A percentile compares a stretch with the other conserved stretches of the same genome.
phyloP scores from a whole-genome alignment of 2,329 filamentous ascomycete genomes.

The Mariannaea elegans region DNA sequence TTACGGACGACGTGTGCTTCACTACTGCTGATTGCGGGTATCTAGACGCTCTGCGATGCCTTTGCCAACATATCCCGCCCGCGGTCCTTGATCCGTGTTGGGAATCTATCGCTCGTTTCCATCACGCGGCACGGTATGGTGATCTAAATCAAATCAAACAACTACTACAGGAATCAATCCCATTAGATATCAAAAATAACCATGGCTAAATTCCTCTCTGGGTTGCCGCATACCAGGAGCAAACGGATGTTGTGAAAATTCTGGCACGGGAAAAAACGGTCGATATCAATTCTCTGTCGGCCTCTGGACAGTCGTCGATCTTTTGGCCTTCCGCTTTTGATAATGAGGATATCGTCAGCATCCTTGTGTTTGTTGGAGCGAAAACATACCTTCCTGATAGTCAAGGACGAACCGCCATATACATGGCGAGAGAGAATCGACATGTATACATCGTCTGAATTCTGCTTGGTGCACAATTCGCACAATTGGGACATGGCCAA shows the following conservation, averaged over 20 bases:
- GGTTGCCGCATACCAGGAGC: neutral
- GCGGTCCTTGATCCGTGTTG: neutral
- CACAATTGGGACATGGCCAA: neutral
- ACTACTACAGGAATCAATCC: neutral
- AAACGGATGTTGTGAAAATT: neutral
- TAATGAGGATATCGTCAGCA: neutral
- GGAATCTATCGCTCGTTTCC: slow-evolving; percentile 2
- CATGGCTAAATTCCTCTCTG: neutral
- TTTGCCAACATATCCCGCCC: slow-evolving; percentile 1
- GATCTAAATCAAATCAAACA: neutral
- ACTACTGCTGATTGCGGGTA: neutral
- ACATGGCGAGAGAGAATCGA: neutral
- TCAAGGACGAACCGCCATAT: neutral
- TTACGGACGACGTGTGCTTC: neutral
- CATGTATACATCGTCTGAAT: neutral
- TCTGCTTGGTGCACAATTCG: neutral
- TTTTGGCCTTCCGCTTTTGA: slow-evolving; percentile 1
- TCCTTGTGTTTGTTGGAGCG: neutral
- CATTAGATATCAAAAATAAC: neutral
- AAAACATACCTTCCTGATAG: neutral
- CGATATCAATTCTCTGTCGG: neutral
- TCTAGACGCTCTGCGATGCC: neutral
- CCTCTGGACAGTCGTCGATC: neutral
- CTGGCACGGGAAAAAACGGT: neutral
- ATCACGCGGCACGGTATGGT: neutral